Conservation (phyloP, 2,329 filamentous ascomycete species). For the Aphanoascus verrucosus region DNA sequence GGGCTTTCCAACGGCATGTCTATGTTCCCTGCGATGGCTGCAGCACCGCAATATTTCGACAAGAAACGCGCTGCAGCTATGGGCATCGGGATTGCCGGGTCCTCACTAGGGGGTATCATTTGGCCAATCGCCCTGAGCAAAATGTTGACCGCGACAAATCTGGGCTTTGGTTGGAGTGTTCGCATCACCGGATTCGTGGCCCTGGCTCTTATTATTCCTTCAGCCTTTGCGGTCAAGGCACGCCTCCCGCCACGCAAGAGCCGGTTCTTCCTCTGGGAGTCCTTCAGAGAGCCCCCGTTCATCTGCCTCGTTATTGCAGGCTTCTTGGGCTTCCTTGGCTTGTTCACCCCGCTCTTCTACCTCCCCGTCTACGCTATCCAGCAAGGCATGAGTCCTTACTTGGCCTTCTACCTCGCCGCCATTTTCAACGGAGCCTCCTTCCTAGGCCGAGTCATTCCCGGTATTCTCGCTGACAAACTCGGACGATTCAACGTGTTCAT, state of each 20-base stretch:
- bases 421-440: slow-evolving; percentile 56
- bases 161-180: slow-evolving; percentile 48
- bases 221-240: slow-evolving; percentile 13
- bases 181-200: slow-evolving; percentile 43
- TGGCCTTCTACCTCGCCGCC: slow-evolving; percentile 57
- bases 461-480: slow-evolving; percentile 42
- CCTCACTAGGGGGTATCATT: slow-evolving; percentile 43
- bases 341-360: slow-evolving; percentile 45
- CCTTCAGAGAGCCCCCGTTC: slow-evolving; percentile 5
- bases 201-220: slow-evolving; percentile 21
- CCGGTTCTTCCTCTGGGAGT: slow-evolving; percentile 1
- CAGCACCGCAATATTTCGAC: slow-evolving; percentile 56
- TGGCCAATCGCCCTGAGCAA: slow-evolving; percentile 1
- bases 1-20: slow-evolving; percentile 40
- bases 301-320: slow-evolving; percentile 3
- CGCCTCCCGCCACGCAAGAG: slow-evolving; percentile 3
- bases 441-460: slow-evolving; percentile 49
- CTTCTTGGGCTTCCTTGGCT: slow-evolving; percentile 35
- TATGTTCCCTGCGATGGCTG: slow-evolving; percentile 53
- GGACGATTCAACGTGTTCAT: slow-evolving; percentile 43
- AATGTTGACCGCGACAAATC: slow-evolving; percentile 24
- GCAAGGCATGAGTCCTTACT: slow-evolving; percentile 44
- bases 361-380: slow-evolving; percentile 49
- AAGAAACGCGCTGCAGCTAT: slow-evolving; percentile 47
- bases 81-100: slow-evolving; percentile 50